These are phyloP conservation scores for Macroventuria anomochaeta DNA, from an alignment of 2,329 filamentous ascomycete genomes.

Conservation along the genomic window DNA sequence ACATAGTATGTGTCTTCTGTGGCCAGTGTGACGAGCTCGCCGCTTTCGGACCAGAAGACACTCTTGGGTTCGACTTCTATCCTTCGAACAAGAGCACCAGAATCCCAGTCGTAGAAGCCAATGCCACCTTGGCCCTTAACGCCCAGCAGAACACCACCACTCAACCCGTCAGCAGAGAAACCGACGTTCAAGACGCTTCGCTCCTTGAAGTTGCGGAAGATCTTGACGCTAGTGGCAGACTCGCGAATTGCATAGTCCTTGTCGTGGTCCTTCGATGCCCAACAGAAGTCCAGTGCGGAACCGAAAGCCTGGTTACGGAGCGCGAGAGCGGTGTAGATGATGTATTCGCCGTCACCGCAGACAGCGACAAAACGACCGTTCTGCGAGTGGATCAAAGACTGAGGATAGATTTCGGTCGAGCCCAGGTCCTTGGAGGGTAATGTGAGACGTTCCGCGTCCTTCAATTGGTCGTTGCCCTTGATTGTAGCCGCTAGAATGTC, in stretches of 20 bases:
- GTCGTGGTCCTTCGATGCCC: conserved; percentile 96
- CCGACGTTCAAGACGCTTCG: conserved; percentile 92
- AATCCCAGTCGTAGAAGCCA: conserved; percentile 96
- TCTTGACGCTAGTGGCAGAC: conserved; percentile 90
- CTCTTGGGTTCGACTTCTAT: conserved; percentile 79
- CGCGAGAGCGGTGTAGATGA: conserved; percentile 95
- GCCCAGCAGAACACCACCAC: conserved; percentile 87
- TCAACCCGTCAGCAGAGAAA: conserved; percentile 91
- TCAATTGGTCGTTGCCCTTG: conserved; percentile 86
- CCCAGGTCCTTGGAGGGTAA: conserved; percentile 94
- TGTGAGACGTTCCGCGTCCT: conserved; percentile 86
- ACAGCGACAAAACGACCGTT: conserved; percentile 90
- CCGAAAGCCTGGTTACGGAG: conserved; percentile 98
- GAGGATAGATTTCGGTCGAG: conserved; percentile 94
- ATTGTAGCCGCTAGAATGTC: conserved; percentile 95
- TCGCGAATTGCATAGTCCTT: conserved; percentile 98
- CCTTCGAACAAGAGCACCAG: conserved; percentile 83
- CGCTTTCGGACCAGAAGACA: conserved; percentile 97
- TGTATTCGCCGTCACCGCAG: conserved; percentile 97
- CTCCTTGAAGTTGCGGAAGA: conserved; percentile 98
- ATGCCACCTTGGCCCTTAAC: conserved; percentile 95
- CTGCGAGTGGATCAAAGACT: conserved; percentile 92
- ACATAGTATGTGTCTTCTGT: conserved; percentile 97
- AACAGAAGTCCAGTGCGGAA: conserved; percentile 92
- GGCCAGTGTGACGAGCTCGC: conserved; percentile 88